phyloP scores from a whole-genome alignment of 805 yeast genomes.

The Dipodascopsis tothii region DNA sequence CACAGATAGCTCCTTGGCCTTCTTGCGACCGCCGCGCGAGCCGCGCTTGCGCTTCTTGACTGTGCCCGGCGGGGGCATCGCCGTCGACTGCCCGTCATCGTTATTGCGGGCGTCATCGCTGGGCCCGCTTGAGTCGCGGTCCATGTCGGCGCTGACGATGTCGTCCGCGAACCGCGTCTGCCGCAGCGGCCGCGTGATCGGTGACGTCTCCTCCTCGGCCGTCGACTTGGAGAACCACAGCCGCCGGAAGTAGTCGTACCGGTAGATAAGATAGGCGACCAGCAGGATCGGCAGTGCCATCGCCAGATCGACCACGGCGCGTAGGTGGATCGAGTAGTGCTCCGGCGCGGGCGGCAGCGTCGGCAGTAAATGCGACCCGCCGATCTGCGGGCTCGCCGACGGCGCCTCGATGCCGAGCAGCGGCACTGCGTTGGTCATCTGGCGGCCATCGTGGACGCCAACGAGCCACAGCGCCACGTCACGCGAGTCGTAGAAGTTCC shows the following conservation, averaged over 20 bases:
- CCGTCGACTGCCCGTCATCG: not conserved
- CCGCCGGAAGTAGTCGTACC: not conserved
- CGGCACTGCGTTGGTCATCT: slow-evolving; percentile 27
- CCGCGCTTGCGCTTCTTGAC: slow-evolving; percentile 71
- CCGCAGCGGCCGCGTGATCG: not conserved
- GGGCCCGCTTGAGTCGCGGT: too few species aligned
- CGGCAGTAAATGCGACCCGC: too few species aligned
- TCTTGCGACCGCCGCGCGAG: slow-evolving; percentile 70
- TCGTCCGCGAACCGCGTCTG: too few species aligned
- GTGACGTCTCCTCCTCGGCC: not conserved
- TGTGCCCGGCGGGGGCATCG: slow-evolving; percentile 5
- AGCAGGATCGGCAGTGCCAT: slow-evolving; percentile 6
- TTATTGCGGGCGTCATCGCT: not conserved
- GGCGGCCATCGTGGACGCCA: slow-evolving; percentile 20
- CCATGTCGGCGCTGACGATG: too few species aligned
- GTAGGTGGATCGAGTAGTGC: slow-evolving; percentile 4
- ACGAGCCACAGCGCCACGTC: too few species aligned
- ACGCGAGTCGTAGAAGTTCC: too few species aligned
- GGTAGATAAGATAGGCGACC: slow-evolving; percentile 6
- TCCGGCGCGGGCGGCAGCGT: not conserved
- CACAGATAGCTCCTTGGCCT: slow-evolving; percentile 19
- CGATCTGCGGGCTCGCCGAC: slow-evolving; percentile 4
- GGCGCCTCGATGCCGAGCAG: slow-evolving; percentile 12
- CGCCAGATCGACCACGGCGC: slow-evolving; percentile 12
- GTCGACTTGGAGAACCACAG: not conserved